Conservation (phyloP, 192 early-diverging fungal species). For the Powellomyces hirtus region DNA sequence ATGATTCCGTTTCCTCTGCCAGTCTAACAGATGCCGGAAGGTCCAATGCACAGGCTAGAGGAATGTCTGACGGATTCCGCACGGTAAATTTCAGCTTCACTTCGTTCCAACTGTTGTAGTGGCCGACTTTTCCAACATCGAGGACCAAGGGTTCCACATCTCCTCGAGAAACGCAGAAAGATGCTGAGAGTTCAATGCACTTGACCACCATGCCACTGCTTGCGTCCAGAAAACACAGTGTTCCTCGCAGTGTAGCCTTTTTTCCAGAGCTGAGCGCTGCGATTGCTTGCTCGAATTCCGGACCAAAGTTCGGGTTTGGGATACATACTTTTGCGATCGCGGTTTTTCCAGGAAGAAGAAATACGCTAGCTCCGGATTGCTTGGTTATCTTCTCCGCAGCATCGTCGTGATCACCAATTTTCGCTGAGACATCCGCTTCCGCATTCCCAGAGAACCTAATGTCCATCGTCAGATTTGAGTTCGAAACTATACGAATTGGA, state of each 20-base stretch:
- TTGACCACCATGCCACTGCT: slow-evolving; percentile 51
- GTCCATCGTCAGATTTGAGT: not conserved
- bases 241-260: slow-evolving; percentile 53
- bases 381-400: not conserved
- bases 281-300: slow-evolving; percentile 29
- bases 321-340: slow-evolving; percentile 49
- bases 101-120: slow-evolving; percentile 69
- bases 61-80: slow-evolving; percentile 63
- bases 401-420: not conserved
- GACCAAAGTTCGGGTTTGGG: slow-evolving; percentile 47
- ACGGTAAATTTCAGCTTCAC: slow-evolving; percentile 60
- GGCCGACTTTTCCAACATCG: slow-evolving; percentile 77
- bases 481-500: not conserved
- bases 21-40: slow-evolving; percentile 52
- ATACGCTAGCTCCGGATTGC: not conserved
- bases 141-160: slow-evolving; percentile 50
- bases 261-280: slow-evolving; percentile 48
- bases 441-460: not conserved
- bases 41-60: slow-evolving; percentile 58
- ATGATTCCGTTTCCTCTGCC: not conserved
- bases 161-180: slow-evolving; percentile 60
- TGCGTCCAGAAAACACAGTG: slow-evolving; percentile 60
- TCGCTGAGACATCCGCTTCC: not conserved
- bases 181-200: slow-evolving; percentile 56
- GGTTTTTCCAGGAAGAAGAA: slow-evolving; percentile 40